A percentile compares a stretch with the other conserved stretches of the same genome.
Evolutionary conservation across 495 filamentous ascomycete genomes (phyloP).

Genomic region (Xylaria cubensis): DNA sequence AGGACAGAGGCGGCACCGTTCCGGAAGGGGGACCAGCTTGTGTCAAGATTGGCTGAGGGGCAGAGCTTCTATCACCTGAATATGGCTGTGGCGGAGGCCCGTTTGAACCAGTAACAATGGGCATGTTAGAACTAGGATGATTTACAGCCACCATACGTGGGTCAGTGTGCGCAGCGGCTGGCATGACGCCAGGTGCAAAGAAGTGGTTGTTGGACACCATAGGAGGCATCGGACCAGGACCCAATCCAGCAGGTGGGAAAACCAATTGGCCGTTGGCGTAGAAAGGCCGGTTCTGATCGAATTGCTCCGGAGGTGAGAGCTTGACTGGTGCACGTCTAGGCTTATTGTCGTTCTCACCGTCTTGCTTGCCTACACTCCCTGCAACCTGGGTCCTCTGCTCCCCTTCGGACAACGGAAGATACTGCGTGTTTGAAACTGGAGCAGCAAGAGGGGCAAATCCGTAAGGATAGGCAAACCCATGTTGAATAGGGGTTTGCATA

Average conservation of each 20-base stretch:
- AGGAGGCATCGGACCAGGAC: constrained; percentile 28
- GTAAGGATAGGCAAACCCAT: constrained; percentile 39
- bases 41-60: constrained; percentile 11
- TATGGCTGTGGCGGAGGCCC: constrained; percentile 17
- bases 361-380: constrained; percentile 35
- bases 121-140: neutral
- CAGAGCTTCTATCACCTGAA: constrained; percentile 1
- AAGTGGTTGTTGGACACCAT: constrained; percentile 30
- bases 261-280: constrained; percentile 56
- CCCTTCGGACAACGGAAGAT: constrained; percentile 5
- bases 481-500: constrained; percentile 23
- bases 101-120: constrained; percentile 10
- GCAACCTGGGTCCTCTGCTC: constrained; percentile 35
- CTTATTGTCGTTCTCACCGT: constrained; percentile 40
- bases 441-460: constrained; percentile 33
- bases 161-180: constrained; percentile 22
- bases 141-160: constrained; percentile 14
- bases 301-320: constrained; percentile 51
- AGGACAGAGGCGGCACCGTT: constrained; percentile 46
- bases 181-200: constrained; percentile 26
- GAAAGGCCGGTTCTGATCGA: constrained; percentile 54
- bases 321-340: constrained; percentile 44
- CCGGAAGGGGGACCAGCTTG: constrained; percentile 22
- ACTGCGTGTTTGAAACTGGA: constrained; percentile 25
- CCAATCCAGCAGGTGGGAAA: constrained; percentile 45